Conservation (phyloP, 2,329 filamentous ascomycete species). For the Colletotrichum lentis region DNA sequence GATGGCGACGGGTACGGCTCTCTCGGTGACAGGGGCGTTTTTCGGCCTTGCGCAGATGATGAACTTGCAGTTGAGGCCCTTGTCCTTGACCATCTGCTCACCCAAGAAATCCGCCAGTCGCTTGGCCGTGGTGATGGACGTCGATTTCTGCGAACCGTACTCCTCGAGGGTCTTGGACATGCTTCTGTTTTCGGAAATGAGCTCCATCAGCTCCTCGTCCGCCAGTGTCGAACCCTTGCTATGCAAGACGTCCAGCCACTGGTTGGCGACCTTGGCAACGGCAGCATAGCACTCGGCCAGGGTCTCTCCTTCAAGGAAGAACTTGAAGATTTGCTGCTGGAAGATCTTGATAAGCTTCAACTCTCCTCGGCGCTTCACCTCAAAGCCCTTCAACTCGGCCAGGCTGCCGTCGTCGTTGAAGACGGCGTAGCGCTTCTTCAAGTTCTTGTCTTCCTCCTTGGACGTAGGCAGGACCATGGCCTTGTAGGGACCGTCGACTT, state of each 20-base stretch:
- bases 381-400: conserved; percentile 95
- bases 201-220: conserved; percentile 95
- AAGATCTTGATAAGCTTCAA: conserved; percentile 99
- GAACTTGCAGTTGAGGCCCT: conserved; percentile 99
- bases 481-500: conserved; percentile 96
- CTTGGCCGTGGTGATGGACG: conserved; percentile 97
- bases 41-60: conserved; percentile 91
- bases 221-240: conserved; percentile 88
- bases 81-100: conserved; percentile 99
- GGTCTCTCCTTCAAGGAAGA: conserved; percentile 91
- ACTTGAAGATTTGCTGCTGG: conserved; percentile 99
- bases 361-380: conserved; percentile 96
- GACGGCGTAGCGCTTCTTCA: conserved; percentile 98
- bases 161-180: conserved; percentile 98
- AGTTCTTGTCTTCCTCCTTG: conserved; percentile 98
- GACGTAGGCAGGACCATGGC: conserved; percentile 98
- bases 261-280: conserved; percentile 93
- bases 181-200: conserved; percentile 99
- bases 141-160: conserved; percentile 94
- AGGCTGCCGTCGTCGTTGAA: conserved; percentile 98
- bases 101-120: conserved; percentile 95
- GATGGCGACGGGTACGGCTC: conserved; percentile 93
- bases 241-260: conserved; percentile 94
- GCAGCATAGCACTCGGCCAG: conserved; percentile 88
- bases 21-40: conserved; percentile 91